Evolutionary conservation across 371 early-diverging fungal genomes (phyloP).

Genomic region (Apophysomyces variabilis): DNA sequence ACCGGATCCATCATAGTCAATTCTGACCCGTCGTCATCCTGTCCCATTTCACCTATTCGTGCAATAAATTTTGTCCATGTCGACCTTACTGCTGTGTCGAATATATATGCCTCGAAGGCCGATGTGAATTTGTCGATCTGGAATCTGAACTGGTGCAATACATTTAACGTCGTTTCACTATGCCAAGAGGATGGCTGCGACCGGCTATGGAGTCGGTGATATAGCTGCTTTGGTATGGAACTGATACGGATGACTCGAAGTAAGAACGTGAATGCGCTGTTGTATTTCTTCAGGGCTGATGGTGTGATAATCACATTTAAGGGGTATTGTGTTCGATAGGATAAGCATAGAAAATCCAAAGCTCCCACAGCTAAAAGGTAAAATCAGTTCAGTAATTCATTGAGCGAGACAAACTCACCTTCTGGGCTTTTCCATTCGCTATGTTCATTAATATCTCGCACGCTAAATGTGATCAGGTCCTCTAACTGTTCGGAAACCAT

Average conservation of each 20-base stretch:
- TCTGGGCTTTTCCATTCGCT: constrained; percentile 35
- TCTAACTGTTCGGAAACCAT: constrained; percentile 29
- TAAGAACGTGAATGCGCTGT: constrained; percentile 55
- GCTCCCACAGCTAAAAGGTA: constrained; percentile 40
- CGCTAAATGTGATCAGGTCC: constrained; percentile 46
- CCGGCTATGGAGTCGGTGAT: constrained; percentile 20
- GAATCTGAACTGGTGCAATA: constrained; percentile 45
- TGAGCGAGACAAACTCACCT: constrained; percentile 30
- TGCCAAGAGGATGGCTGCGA: constrained; percentile 8
- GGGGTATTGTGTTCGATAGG: constrained; percentile 52
- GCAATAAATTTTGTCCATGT: constrained; percentile 53
- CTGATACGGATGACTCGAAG: constrained; percentile 43
- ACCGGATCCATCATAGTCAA: constrained; percentile 42
- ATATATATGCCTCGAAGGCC: constrained; percentile 46
- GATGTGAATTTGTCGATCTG: constrained; percentile 52
- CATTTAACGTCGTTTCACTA: neutral
- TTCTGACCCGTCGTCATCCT: constrained; percentile 11
- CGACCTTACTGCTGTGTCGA: constrained; percentile 43
- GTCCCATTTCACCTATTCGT: constrained; percentile 32
- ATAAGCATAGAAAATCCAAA: constrained; percentile 54
- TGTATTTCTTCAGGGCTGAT: constrained; percentile 48
- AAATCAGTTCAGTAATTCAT: neutral
- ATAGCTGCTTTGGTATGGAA: constrained; percentile 40
- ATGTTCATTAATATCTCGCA: constrained; percentile 33
- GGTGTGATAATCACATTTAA: constrained; percentile 50